Conservation (phyloP, 345 rosid species). For the Gossypium australe region DNA sequence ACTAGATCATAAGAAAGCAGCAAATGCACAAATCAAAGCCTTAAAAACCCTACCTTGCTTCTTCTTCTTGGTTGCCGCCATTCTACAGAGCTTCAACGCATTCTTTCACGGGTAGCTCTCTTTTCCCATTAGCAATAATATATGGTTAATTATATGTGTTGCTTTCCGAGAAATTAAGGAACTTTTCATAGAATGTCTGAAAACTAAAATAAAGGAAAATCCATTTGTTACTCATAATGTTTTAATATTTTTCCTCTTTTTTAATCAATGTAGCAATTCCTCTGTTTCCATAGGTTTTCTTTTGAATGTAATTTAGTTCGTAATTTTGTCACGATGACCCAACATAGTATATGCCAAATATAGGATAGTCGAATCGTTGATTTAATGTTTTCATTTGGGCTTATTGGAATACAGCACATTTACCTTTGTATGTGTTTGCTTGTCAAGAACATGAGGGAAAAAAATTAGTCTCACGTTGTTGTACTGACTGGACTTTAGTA, state of each 20-base stretch:
- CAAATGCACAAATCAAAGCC: not conserved
- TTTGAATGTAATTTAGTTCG: not conserved
- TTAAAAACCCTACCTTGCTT: not conserved
- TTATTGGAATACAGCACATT: not conserved
- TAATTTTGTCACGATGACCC: not conserved
- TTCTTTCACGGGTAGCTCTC: not conserved
- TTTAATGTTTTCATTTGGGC: not conserved
- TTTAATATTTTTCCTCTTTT: not conserved
- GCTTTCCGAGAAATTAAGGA: not conserved
- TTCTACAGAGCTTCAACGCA: not conserved
- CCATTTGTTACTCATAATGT: no score
- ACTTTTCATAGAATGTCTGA: not conserved
- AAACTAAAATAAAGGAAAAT: not conserved
- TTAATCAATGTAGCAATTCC: not conserved
- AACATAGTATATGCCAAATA: not conserved
- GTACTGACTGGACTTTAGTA: not conserved
- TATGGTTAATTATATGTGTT: not conserved
- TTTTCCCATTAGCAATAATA: not conserved
- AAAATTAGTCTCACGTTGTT: not conserved
- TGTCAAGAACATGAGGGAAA: slow-evolving; percentile 2
- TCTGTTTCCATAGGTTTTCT: not conserved
- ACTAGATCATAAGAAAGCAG: not conserved
- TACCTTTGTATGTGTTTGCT: not conserved
- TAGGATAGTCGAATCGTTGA: not conserved
- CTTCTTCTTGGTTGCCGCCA: not conserved